Percentiles rank a stretch among this genome's conserved stretches.
These are phyloP conservation scores for Emydomyces testavorans DNA, from an alignment of 2,329 filamentous ascomycete species.

Conservation along the genomic window DNA sequence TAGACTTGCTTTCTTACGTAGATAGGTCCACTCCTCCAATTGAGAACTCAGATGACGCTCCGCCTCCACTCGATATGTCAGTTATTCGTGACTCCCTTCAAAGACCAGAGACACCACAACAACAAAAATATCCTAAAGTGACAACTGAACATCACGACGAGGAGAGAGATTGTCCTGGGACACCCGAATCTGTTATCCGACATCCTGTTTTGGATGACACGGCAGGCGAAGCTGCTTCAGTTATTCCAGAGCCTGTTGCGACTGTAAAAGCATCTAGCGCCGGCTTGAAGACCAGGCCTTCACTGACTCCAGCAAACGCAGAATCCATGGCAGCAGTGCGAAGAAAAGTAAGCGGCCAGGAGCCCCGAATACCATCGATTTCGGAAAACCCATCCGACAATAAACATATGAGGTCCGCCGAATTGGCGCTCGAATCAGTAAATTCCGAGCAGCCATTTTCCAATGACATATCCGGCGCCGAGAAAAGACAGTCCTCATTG, in stretches of 20 bases:
- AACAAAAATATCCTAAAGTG: constrained; percentile 51
- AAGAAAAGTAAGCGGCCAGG: constrained; percentile 69
- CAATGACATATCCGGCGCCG: not conserved
- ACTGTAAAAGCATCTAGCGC: constrained; percentile 83
- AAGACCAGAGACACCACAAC: constrained; percentile 39
- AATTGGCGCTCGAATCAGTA: not conserved
- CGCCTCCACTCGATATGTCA: constrained; percentile 24
- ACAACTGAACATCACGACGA: constrained; percentile 42
- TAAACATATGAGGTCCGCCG: not conserved
- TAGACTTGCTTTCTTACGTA: constrained; percentile 47
- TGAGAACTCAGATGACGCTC: constrained; percentile 18
- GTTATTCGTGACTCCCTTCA: constrained; percentile 30
- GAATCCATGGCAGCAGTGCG: constrained; percentile 75
- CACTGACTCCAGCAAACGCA: constrained; percentile 74
- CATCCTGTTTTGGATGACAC: constrained; percentile 49
- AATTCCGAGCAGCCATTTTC: constrained; percentile 1
- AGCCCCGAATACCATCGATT: constrained; percentile 26
- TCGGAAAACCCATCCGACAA: not conserved
- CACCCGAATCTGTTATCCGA: constrained; percentile 82
- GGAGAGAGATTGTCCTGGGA: constrained; percentile 50
- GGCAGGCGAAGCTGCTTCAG: constrained; percentile 27
- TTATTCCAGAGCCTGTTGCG: constrained; percentile 67
- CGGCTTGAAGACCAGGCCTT: constrained; percentile 77
- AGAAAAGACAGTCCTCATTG: constrained; percentile 57
- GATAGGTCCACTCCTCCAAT: constrained; percentile 32